A percentile compares a stretch with the other conserved stretches of the same genome.
phyloP scores from a whole-genome alignment of 2,329 filamentous ascomycete species.

The Epichloe uncinata region DNA sequence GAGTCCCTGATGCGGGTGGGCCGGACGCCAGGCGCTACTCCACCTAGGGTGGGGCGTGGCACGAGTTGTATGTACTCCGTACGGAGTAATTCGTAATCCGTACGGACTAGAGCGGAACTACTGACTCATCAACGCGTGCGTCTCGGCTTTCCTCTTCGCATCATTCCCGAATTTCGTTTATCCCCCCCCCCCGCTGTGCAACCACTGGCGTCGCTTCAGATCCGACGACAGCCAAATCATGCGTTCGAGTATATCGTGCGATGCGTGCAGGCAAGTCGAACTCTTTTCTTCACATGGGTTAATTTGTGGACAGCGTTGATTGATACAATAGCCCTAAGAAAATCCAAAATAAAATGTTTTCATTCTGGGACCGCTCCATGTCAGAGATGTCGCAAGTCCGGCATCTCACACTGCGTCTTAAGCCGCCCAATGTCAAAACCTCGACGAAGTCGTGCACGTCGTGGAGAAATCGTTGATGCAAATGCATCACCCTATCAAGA shows the following conservation, averaged over 20 bases:
- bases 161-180: neutral
- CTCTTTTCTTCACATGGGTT: neutral
- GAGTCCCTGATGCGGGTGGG: too few relatives aligned
- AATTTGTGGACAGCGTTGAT: neutral
- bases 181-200: neutral
- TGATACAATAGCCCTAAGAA: slow-evolving; percentile 9
- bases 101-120: neutral
- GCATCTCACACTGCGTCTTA: slow-evolving; percentile 14
- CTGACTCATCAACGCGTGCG: neutral
- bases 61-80: too few relatives aligned
- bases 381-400: slow-evolving; percentile 16
- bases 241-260: slow-evolving; percentile 23
- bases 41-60: too few relatives aligned
- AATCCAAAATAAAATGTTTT: slow-evolving; percentile 23
- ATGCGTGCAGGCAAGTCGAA: slow-evolving; percentile 18
- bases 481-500: neutral
- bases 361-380: slow-evolving; percentile 19
- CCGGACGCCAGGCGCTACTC: too few relatives aligned
- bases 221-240: slow-evolving; percentile 9
- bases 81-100: too few relatives aligned
- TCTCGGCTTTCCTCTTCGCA: neutral
- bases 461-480: neutral
- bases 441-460: slow-evolving; percentile 4
- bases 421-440: slow-evolving; percentile 8
- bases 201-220: neutral